A percentile compares a stretch with the other conserved stretches of the same genome.
These are phyloP conservation scores for Ambrosia hybrid DNA, from an alignment of 140 eudicot species.

Conservation along the genomic window DNA sequence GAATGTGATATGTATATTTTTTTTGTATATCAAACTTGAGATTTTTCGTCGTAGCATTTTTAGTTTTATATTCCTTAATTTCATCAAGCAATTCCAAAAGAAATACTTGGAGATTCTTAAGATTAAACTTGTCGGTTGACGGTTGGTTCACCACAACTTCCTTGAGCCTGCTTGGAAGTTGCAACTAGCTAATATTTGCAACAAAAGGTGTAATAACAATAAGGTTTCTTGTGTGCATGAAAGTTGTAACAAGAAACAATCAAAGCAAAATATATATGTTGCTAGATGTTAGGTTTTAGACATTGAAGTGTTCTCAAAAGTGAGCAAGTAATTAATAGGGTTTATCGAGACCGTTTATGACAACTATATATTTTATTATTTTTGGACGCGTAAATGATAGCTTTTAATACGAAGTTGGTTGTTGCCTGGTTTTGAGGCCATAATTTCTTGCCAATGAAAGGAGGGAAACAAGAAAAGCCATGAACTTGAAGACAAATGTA, in stretches of 20 bases:
- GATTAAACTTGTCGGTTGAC: neutral
- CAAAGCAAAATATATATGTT: neutral
- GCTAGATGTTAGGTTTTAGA: neutral
- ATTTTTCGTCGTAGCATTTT: too few species aligned
- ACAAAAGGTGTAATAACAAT: neutral
- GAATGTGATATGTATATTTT: too few species aligned
- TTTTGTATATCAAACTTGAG: too few species aligned
- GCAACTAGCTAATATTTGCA: neutral
- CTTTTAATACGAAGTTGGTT: conserved; percentile 11
- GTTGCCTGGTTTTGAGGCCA: conserved; percentile 6
- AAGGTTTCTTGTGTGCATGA: neutral
- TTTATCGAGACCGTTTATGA: neutral
- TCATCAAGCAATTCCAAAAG: neutral
- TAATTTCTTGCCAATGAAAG: neutral
- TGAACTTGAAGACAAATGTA: conserved; percentile 19
- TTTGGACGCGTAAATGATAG: conserved; percentile 9
- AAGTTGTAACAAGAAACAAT: neutral
- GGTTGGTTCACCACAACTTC: conserved; percentile 12
- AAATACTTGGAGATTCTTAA: neutral
- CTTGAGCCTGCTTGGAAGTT: conserved; percentile 1
- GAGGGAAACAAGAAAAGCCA: conserved; percentile 17
- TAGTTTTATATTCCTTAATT: conserved; percentile 7
- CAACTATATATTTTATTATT: neutral
- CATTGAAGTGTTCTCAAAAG: conserved; percentile 20
- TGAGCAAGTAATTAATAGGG: neutral